Conservation (phyloP, 2,329 filamentous ascomycete genomes). For the Colletotrichum chrysophilum region DNA sequence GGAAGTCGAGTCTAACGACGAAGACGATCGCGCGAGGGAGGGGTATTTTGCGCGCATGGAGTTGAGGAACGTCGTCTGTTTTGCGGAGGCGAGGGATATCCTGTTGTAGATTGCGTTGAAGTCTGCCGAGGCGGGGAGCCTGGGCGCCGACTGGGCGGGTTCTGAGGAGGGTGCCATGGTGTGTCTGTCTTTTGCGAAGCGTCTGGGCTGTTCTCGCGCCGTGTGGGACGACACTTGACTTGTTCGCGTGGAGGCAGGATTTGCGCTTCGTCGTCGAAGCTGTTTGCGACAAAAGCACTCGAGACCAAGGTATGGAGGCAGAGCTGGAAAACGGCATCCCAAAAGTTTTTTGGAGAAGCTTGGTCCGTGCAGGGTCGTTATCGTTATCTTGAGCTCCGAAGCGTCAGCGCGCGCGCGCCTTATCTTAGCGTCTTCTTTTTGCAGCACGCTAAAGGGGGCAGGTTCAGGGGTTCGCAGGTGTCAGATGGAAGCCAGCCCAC, state of each 20-base stretch:
- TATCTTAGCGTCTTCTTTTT: neutral
- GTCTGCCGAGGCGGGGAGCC: conserved; percentile 39
- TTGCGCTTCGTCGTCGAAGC: neutral
- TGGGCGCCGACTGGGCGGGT: conserved; percentile 20
- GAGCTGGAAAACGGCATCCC: neutral
- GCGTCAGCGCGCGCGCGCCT: neutral
- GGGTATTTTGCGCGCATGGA: conserved; percentile 25
- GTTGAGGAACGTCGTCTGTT: conserved; percentile 37
- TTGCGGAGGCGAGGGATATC: conserved; percentile 43
- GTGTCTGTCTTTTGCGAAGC: neutral
- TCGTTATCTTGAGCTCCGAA: neutral
- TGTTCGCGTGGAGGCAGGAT: neutral
- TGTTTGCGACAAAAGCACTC: neutral
- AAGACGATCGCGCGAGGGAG: conserved; percentile 6
- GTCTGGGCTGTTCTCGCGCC: neutral
- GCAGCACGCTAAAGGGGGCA: neutral
- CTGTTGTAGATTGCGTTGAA: conserved; percentile 45
- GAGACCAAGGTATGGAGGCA: neutral
- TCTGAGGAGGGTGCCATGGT: neutral
- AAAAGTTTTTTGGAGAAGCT: neutral
- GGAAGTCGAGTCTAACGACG: neutral
- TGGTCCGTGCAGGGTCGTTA: neutral
- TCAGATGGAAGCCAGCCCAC: neutral
- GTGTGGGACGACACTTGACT: neutral
- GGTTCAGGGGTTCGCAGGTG: neutral